Conservation (phyloP, 768 basidiomycete species). For the Lentinula guzmanii region DNA sequence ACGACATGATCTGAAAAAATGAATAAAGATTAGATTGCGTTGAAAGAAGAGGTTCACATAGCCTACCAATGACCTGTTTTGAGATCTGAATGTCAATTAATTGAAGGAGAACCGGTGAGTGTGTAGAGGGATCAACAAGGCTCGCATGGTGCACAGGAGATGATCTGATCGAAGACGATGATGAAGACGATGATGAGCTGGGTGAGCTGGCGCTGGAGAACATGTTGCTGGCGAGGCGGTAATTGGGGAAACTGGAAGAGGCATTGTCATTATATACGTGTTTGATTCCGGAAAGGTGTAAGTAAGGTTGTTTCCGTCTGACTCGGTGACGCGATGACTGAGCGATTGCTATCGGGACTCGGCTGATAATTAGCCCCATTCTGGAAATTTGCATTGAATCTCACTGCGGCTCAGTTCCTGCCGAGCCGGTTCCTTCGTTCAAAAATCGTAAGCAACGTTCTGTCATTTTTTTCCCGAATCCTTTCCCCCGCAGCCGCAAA, state of each 20-base stretch:
- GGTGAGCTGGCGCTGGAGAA: neutral
- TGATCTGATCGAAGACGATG: neutral
- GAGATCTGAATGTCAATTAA: slow-evolving; percentile 62
- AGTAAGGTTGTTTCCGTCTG: neutral
- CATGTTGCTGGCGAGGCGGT: neutral
- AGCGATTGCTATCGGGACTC: neutral
- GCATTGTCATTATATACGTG: neutral
- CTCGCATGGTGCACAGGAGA: slow-evolving; percentile 36
- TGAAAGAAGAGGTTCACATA: slow-evolving; percentile 7
- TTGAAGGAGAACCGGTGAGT: slow-evolving; percentile 62
- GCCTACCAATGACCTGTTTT: slow-evolving; percentile 56
- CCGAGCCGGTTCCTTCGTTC: neutral
- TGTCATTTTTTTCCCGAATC: neutral
- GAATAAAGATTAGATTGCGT: neutral
- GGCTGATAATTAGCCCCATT: neutral
- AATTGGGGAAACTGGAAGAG: neutral
- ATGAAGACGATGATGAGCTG: slow-evolving; percentile 4
- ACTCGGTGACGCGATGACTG: neutral
- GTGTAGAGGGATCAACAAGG: slow-evolving; percentile 58
- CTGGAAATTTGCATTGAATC: neutral
- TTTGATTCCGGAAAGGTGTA: neutral
- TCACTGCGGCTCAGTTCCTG: neutral
- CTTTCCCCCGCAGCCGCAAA: neutral
- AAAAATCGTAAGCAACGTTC: neutral
- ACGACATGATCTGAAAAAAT: slow-evolving; percentile 54